phyloP scores from a whole-genome alignment of 768 basidiomycete species.

The Tulasnella sp. region DNA sequence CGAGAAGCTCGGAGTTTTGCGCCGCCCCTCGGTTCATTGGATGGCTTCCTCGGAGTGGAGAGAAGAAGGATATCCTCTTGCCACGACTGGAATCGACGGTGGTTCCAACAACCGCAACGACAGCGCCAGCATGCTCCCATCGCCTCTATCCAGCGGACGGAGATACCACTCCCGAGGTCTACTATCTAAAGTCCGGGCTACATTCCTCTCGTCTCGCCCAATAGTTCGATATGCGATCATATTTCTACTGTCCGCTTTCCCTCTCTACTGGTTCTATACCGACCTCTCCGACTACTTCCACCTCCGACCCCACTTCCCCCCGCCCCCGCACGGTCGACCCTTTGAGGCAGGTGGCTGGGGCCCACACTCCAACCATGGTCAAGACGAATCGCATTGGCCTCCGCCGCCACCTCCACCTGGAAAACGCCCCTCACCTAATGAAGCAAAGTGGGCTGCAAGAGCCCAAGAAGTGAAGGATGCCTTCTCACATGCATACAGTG shows the following conservation, averaged over 20 bases:
- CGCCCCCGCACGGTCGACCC: neutral
- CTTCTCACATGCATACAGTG: conserved; percentile 31
- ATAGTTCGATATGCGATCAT: conserved; percentile 9
- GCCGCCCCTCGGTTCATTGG: neutral
- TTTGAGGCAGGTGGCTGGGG: neutral
- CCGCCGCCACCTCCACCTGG: neutral
- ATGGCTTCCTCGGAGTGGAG: neutral
- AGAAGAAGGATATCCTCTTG: conserved; percentile 18
- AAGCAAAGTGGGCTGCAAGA: conserved; percentile 21
- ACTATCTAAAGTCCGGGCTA: neutral
- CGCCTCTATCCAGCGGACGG: neutral
- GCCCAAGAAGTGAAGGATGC: conserved; percentile 31
- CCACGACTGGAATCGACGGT: conserved; percentile 1
- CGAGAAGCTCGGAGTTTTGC: neutral
- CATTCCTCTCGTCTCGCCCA: conserved; percentile 8
- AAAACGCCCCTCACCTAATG: neutral
- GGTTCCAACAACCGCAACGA: neutral
- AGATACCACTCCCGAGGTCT: neutral
- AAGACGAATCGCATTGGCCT: neutral
- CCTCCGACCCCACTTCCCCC: conserved; percentile 5
- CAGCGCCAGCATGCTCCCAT: neutral
- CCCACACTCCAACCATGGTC: neutral
- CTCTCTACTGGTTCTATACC: neutral
- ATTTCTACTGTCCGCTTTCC: neutral
- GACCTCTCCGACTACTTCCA: neutral